phyloP scores from a whole-genome alignment of 139 green algal species.

The Mesotaenium endlicherianum region DNA sequence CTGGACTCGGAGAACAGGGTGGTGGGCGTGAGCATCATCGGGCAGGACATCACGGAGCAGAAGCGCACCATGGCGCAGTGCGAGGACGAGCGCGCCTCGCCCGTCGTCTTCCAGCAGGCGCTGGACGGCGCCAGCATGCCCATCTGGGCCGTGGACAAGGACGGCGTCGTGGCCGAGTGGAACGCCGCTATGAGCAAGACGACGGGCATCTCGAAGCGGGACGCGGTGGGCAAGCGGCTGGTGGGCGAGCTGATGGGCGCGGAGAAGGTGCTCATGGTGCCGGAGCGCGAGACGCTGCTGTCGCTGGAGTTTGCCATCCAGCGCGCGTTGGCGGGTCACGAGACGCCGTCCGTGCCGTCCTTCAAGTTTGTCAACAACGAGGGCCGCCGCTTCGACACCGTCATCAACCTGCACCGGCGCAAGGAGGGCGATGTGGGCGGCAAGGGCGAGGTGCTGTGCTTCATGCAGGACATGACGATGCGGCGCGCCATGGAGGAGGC shows the following conservation, averaged over 20 bases:
- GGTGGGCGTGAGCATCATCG: conserved; percentile 30
- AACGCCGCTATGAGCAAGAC: conserved; percentile 30
- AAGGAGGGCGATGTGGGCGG: not conserved
- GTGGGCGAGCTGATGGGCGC: conserved; percentile 29
- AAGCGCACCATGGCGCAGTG: conserved; percentile 24
- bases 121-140: conserved; percentile 30
- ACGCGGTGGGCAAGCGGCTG: conserved; percentile 27
- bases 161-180: conserved; percentile 31
- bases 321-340: conserved; percentile 25
- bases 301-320: conserved; percentile 41
- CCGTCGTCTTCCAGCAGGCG: conserved; percentile 19
- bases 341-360: not conserved
- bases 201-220: conserved; percentile 22
- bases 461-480: conserved; percentile 45
- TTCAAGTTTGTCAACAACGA: conserved; percentile 44
- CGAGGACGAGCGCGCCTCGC: not conserved
- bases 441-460: conserved; percentile 16
- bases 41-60: conserved; percentile 40
- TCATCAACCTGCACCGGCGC: conserved; percentile 22
- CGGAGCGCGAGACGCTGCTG: conserved; percentile 32
- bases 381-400: conserved; percentile 8
- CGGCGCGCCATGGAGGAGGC: conserved; percentile 40
- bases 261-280: conserved; percentile 33
- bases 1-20: conserved; percentile 23
- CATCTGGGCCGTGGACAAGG: conserved; percentile 31